Conservation (phyloP, 371 early-diverging fungal species). For the Mucor racemosus region DNA sequence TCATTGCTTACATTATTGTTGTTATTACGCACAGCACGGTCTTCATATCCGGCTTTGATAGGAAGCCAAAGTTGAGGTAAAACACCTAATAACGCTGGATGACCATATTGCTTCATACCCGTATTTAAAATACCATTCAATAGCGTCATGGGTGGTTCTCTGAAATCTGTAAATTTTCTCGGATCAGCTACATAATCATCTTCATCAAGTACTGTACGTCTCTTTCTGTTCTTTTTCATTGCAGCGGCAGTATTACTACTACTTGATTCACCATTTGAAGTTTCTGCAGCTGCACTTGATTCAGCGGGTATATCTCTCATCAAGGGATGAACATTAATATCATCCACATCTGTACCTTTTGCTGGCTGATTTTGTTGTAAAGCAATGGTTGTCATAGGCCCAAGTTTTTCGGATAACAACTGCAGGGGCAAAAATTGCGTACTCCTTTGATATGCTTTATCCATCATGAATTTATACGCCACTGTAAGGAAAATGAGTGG, state of each 20-base stretch:
- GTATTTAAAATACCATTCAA: constrained; percentile 76
- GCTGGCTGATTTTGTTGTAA: background rate
- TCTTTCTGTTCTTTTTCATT: constrained; percentile 17
- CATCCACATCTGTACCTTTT: background rate
- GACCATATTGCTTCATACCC: constrained; percentile 72
- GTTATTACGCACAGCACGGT: constrained; percentile 1
- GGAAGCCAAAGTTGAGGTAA: constrained; percentile 84
- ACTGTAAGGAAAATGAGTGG: constrained; percentile 60
- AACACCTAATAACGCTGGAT: constrained; percentile 74
- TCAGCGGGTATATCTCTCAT: background rate
- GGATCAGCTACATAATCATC: constrained; percentile 74
- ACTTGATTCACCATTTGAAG: background rate
- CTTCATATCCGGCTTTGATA: constrained; percentile 31
- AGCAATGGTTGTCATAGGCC: constrained; percentile 36
- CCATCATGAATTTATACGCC: constrained; percentile 61
- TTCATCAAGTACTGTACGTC: constrained; percentile 62
- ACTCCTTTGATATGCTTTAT: constrained; percentile 58
- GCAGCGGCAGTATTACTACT: background rate
- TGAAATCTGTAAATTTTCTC: constrained; percentile 63
- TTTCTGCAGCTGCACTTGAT: background rate
- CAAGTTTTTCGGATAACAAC: constrained; percentile 48
- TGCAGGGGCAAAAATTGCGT: constrained; percentile 57
- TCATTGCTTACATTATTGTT: constrained; percentile 7
- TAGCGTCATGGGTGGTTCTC: constrained; percentile 77
- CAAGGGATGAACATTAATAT: constrained; percentile 12